Evolutionary conservation across 2,329 filamentous ascomycete genomes (phyloP), one percentile per base, ranked within the genome.

Genomic region (Amauroascus niger): DNA sequence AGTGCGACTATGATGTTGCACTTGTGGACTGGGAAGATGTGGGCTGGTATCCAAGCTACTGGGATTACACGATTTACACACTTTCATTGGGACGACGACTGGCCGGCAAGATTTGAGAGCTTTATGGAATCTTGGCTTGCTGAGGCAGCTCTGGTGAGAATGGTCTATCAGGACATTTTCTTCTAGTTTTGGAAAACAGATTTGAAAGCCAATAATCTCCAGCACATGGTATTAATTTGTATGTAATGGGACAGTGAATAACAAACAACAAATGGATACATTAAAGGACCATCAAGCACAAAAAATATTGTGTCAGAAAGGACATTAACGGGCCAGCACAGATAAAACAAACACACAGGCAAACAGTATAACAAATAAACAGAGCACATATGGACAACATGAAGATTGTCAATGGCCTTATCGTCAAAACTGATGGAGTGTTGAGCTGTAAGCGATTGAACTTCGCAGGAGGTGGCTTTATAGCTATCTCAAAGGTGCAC

Each of bases 21-120:
- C 53, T 62, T 55, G 50, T 63, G 43, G 59, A 64, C 55, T 63
- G 61, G 62, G 61, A 63, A 60, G 47, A 57, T 14, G 62, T 62
- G 37, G 63, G 61, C 44, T 64, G 60, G 61, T 63, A 32, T 18
- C 6, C 37, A 6, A 58, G 58, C 16, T 59, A 64, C 53, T 63
- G 59, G 61, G 62, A 64, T 52, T 65, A 63, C 43, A 49, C 60
- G 41, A 47, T 55, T 60, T 57, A 52, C 58, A 9, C 26, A 62
- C 6, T 61, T 64, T 33, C 59, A 55, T 47, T 63, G 58, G 57
- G 41, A 57, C 55, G 63, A 64, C 26, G 61, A 62, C 55, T 63
- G 62, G 61, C 61, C 63, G 33, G 59, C 13, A 52, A 57, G 56
- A 56, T 37, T 64, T 58, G 60, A 63, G 52, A 62, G 32, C 32